Evolutionary conservation across 345 rosid genomes (phyloP), one percentile per base, ranked within the genome.

Genomic region (Gynandropsis gynandra): DNA sequence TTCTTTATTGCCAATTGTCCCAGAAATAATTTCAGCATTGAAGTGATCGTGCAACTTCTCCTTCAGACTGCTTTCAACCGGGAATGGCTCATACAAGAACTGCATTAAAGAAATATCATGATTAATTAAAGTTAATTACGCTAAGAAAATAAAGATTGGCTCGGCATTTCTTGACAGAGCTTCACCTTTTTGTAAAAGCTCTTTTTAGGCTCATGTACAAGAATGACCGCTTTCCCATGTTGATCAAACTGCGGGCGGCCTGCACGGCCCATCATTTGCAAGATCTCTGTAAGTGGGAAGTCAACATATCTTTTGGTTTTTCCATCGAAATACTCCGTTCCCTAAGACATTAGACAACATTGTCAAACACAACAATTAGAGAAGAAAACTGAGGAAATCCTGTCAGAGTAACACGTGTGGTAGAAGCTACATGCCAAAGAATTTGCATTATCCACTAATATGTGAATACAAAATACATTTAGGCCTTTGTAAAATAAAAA

Each of bases 201-300:
- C 62, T 90, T 90, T 63, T 90, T 90, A 46, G 98, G 98, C 69
- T 87, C 98, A 79, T 90, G 95, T 68, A 87, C 98, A 69, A 90
- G 96, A 68, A 90, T 84, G 57, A 90, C 98, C 43, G 96, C 98
- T 78, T 90, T 90, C 55, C 98, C 98, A 69, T 90, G 87, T 65
- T 90, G 96, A 71, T 90, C 96, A 67, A 75, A 90, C 43, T 90
- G 98, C n/a, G 98, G 98, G 31, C 98, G 90, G 34, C 98, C 98
- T 16, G 98, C 98, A 73, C 98, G 98, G 35, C 98, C 98, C 98
- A 90, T 90, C 98, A 90, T 90, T 80, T 90, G 98, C 80, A 90
- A 71, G 56, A 90, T 90, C 70, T 90, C 98, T 16, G 98, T 90
- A 74, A 87, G 89, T 4, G 98, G 98, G 36, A 77, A 87, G 69